phyloP scores from a whole-genome alignment of 2,329 filamentous ascomycete species.

The Aaosphaeria arxii region DNA sequence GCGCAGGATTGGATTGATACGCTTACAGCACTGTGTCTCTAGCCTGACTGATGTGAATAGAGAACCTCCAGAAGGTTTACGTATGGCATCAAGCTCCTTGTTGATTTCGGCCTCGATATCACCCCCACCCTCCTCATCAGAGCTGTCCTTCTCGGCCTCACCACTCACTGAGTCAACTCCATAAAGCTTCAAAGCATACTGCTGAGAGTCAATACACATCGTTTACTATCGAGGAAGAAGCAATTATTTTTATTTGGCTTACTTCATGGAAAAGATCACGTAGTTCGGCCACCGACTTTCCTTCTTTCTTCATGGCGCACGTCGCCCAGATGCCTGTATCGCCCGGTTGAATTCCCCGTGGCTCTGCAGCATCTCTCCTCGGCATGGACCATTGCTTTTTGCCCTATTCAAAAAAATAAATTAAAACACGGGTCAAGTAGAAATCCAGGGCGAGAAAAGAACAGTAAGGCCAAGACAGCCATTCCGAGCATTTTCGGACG shows the following conservation, averaged over 20 bases:
- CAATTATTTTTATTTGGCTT: conserved; percentile 18
- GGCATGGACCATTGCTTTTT: conserved; percentile 46
- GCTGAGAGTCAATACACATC: conserved; percentile 37
- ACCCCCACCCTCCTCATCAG: conserved; percentile 23
- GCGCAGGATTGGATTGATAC: background rate
- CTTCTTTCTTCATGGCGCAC: conserved; percentile 69
- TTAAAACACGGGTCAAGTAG: background rate
- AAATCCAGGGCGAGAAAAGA: conserved; percentile 16
- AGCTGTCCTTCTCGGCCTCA: conserved; percentile 40
- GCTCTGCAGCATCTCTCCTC: conserved; percentile 29
- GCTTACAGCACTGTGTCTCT: conserved; percentile 55
- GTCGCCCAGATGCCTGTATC: conserved; percentile 77
- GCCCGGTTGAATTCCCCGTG: conserved; percentile 57
- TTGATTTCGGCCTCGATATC: conserved; percentile 73
- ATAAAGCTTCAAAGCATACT: conserved; percentile 65
- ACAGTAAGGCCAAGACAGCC: conserved; percentile 10
- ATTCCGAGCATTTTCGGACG: conserved; percentile 4
- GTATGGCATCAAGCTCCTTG: conserved; percentile 67
- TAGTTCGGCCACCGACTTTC: conserved; percentile 67
- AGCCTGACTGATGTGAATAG: conserved; percentile 54
- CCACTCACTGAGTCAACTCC: conserved; percentile 34
- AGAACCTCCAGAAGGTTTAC: conserved; percentile 46
- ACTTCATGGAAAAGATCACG: conserved; percentile 65
- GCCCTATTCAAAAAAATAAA: conserved; percentile 19
- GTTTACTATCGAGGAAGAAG: background rate